Percentiles rank a stretch among this genome's conserved stretches.
phyloP scores from a whole-genome alignment of 257 asterid genomes.

The Scutellaria baicalensis region DNA sequence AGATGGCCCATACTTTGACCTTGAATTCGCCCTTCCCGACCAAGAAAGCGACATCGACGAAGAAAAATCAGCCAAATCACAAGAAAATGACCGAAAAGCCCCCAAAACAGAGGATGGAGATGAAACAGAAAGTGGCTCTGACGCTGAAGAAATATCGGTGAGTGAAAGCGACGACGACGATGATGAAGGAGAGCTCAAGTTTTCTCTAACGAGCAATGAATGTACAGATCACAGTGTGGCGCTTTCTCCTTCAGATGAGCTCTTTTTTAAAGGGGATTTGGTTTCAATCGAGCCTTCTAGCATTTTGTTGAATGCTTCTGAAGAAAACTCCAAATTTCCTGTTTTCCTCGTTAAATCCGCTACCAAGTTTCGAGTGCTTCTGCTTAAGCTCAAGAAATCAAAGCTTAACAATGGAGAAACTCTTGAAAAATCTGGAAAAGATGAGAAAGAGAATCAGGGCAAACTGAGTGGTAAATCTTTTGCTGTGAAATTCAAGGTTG shows the following conservation, averaged over 20 bases:
- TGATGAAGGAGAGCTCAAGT: constrained; percentile 23
- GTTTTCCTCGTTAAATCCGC: constrained; percentile 37
- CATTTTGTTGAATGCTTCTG: constrained; percentile 19
- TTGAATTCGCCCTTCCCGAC: constrained; percentile 35
- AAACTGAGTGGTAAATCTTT: constrained; percentile 24
- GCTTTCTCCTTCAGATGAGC: constrained; percentile 32
- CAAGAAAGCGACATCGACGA: constrained; percentile 27
- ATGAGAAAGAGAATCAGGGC: constrained; percentile 1
- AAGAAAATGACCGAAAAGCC: background rate
- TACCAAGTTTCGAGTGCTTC: constrained; percentile 35
- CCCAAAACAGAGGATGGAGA: constrained; percentile 6
- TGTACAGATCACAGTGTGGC: constrained; percentile 17
- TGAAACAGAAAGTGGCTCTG: constrained; percentile 18
- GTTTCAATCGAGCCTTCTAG: constrained; percentile 28
- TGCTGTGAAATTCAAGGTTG: constrained; percentile 55
- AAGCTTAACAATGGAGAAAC: constrained; percentile 18
- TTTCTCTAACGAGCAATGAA: constrained; percentile 11
- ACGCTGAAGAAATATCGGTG: constrained; percentile 14
- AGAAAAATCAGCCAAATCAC: background rate
- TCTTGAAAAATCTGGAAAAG: background rate
- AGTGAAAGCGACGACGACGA: constrained; percentile 17
- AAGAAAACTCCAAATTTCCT: constrained; percentile 38
- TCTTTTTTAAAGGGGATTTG: constrained; percentile 27
- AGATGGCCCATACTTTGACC: constrained; percentile 50
- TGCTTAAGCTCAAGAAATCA: constrained; percentile 43